Base-by-base conservation (phyloP, 768 basidiomycete species). In the Leccinum olivaceopallidum region DNA sequence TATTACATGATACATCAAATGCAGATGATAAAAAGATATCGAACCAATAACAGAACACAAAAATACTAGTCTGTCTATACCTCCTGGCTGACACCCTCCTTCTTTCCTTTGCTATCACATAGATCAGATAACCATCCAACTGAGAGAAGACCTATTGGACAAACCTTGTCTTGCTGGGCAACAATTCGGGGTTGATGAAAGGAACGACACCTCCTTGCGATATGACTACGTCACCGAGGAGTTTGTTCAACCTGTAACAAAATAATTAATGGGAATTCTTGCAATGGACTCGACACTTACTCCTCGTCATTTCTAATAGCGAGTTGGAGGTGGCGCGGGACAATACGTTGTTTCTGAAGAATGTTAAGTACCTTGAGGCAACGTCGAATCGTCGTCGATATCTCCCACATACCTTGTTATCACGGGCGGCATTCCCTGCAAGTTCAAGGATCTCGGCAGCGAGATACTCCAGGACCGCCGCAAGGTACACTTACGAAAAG, bases 401-500 rank as follows among this genome's bases (percentile, higher is more conserved):
- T 7, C 5, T 9, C 0, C 18, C 22, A 55, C 14, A 52, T 22
- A 72, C 73, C 72, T 74, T 73, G 68, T 73, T 73, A 56, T 73
- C 72, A 60, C 72, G 73, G 22, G 72, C 91, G 16, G 91, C 90
- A 67, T 91, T 90, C 44, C 94, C 94, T 63, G 94, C 94, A 39
- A 95, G 82, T 75, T 95, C 94, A 64, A 95, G 88, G 74, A 95
- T 94, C 76, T 95, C 94, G 51, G 94, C 94, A 61, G 92, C 89
- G 62, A 95, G 87, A 73, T 95, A 93, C 77, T 94, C 94, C 59
- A 95, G 86, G 62, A 94, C 92, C 20, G 92, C 92, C 37, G 92
- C 92, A 58, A 94, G 86, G 78, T 95, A 94, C 55, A 95, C 91
- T 90, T 56, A 34, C 5, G 62, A 63, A 54, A 44, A 56, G 5